phyloP scores from a whole-genome alignment of 1,284 basidiomycete species.

The Trichosporon sp. region DNA sequence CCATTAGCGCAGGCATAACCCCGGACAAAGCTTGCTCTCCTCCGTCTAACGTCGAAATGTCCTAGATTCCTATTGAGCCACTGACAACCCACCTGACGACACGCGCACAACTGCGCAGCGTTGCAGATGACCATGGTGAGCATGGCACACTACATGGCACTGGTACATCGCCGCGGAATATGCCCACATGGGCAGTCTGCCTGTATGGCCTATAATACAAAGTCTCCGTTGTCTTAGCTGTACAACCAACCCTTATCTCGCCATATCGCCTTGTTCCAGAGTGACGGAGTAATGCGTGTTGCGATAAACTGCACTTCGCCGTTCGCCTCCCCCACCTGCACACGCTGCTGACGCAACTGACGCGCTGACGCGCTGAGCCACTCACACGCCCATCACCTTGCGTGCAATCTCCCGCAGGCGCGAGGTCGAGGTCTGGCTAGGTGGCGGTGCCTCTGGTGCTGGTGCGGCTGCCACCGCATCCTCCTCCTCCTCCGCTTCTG shows the following conservation, averaged over 20 bases:
- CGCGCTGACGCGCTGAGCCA: not conserved
- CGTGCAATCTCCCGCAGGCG: slow-evolving; percentile 11
- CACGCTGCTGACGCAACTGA: too few species aligned
- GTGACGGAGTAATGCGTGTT: not conserved
- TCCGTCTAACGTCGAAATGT: too few species aligned
- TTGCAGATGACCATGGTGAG: not conserved
- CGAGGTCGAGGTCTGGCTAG: not conserved
- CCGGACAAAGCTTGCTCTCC: too few species aligned
- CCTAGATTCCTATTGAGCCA: not conserved
- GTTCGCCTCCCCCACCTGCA: not conserved
- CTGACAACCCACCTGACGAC: not conserved
- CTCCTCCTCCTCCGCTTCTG: not conserved
- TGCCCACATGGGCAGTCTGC: not conserved
- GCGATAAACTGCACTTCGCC: not conserved
- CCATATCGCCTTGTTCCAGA: not conserved
- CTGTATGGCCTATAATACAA: not conserved
- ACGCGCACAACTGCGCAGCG: not conserved
- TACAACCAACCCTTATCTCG: not conserved
- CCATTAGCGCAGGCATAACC: not conserved
- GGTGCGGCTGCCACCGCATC: not conserved
- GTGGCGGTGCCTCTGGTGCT: not conserved
- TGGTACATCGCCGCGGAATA: not conserved
- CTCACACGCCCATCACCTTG: slow-evolving; percentile 17
- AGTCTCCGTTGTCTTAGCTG: not conserved
- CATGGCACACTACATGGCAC: not conserved